Evolutionary conservation across 2,329 filamentous ascomycete genomes (phyloP), one percentile per base, ranked within the genome.

Genomic region (Fonsecaea monophora): DNA sequence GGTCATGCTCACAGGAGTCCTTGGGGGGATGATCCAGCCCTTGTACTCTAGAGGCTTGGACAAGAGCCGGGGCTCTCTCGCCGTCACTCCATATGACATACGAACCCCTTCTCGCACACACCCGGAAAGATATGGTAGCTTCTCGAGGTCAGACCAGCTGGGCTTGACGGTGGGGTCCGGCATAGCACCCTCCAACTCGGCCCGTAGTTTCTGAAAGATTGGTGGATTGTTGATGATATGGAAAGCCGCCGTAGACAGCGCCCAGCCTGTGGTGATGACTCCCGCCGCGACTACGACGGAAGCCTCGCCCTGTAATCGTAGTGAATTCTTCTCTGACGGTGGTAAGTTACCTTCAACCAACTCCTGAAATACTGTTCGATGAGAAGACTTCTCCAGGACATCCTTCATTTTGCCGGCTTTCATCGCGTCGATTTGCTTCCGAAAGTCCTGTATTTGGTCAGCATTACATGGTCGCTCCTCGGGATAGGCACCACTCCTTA

Each of bases 51-150:
- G 38, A 9, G 18, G 48, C 37, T 61, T 48, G 75, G 45, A 0
- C 68, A 53, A 40, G 38, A 56, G 56, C 48, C 34, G 38, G 57
- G 21, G 63, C 61, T 75, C 68, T 72, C 76, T 62, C 70, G 68
- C 72, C 50, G 74, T 45, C 0, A 79, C 76, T 0, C 78, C 79
- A 8, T 79, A 81, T 15, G 79, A 78, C 2, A 68, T 25, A 3
- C 82, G 78, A 9, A 83, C 67, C 0, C 77, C 72, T 67, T 82
- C 80, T 37, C 74, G 71, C 5, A 82, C 75, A 12, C 78, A 70
- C 0, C 79, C 80, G 2, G 77, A 75, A 9, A 84, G 74, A 66
- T 81, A 83, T 0, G 81, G 78, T 8, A 82, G 72, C 53, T 77
- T 71, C 68, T 83, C 77, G 6, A 82, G 72, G 74, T 79, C 75